Evolutionary conservation across 2,329 filamentous ascomycete genomes (phyloP).

Genomic region (Triangularia verruculosa): DNA sequence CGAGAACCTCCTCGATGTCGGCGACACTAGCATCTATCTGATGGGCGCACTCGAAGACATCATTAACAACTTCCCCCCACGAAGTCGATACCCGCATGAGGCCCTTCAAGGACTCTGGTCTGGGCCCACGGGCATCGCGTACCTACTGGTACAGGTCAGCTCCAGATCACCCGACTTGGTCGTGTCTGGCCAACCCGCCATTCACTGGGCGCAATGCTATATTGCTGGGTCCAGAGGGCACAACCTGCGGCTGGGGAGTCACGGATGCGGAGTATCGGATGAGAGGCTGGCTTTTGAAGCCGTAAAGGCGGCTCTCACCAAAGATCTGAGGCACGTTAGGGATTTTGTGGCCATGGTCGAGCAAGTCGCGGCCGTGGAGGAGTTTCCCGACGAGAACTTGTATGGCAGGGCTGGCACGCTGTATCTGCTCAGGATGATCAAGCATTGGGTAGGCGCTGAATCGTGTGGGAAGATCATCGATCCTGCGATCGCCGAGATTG

Average conservation of each 20-base stretch:
- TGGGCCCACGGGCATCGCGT: constrained; percentile 55
- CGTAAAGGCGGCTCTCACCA: constrained; percentile 42
- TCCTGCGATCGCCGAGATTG: constrained; percentile 53
- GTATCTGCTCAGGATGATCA: constrained; percentile 64
- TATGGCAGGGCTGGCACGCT: constrained; percentile 67
- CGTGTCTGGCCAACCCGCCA: constrained; percentile 41
- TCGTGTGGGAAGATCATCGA: constrained; percentile 44
- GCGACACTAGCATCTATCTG: constrained; percentile 32
- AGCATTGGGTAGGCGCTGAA: constrained; percentile 51
- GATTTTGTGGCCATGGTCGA: constrained; percentile 41
- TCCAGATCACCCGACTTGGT: constrained; percentile 41
- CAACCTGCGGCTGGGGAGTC: constrained; percentile 37
- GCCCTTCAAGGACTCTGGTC: constrained; percentile 48
- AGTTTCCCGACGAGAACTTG: constrained; percentile 55
- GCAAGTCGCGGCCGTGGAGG: constrained; percentile 39
- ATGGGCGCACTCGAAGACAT: constrained; percentile 37
- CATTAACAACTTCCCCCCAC: constrained; percentile 37
- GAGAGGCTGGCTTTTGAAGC: constrained; percentile 49
- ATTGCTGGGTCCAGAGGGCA: constrained; percentile 39
- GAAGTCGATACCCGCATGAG: constrained; percentile 33
- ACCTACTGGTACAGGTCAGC: constrained; percentile 52
- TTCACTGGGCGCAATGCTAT: constrained; percentile 48
- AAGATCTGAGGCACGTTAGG: constrained; percentile 38
- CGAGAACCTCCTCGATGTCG: constrained; percentile 30
- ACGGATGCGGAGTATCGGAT: constrained; percentile 48